Percentiles rank a stretch among this genome's conserved stretches.
These are phyloP conservation scores for Sesbania bispinosa DNA, from an alignment of 306 rosid species.

Conservation along the genomic window DNA sequence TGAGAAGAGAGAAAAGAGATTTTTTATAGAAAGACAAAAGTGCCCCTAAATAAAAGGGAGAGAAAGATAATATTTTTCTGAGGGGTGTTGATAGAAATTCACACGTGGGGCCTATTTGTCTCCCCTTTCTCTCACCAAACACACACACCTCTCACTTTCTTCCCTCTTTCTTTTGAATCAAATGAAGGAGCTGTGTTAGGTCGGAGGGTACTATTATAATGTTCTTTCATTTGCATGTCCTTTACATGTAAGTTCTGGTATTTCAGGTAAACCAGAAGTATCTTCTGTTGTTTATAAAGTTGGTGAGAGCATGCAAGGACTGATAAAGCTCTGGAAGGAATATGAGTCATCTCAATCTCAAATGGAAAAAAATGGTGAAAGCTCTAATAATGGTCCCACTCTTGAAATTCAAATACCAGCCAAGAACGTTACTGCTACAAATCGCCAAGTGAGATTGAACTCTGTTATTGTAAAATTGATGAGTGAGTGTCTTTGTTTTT, in stretches of 20 bases:
- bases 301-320: constrained; percentile 96
- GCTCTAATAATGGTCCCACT: constrained; percentile 64
- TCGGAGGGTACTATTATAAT: background rate
- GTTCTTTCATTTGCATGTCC: constrained; percentile 19
- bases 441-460: constrained; percentile 76
- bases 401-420: constrained; percentile 93
- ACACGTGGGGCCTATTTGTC: too few relatives aligned
- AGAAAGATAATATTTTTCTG: too few relatives aligned
- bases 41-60: too few relatives aligned
- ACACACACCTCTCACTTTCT: too few relatives aligned
- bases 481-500: background rate
- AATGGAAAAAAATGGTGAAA: constrained; percentile 57
- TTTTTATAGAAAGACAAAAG: too few relatives aligned
- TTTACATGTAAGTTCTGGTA: constrained; percentile 16
- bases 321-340: constrained; percentile 84
- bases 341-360: constrained; percentile 61
- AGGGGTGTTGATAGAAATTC: too few relatives aligned
- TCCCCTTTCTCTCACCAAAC: too few relatives aligned
- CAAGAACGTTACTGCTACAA: constrained; percentile 84
- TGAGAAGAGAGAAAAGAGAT: too few relatives aligned
- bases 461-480: background rate
- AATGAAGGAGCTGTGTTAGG: too few relatives aligned
- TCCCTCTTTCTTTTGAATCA: too few relatives aligned
- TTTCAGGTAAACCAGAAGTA: constrained; percentile 80
- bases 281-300: constrained; percentile 75